These are phyloP conservation scores for Solanum chmielewskii DNA, from an alignment of 257 asterid species.

Conservation along the genomic window DNA sequence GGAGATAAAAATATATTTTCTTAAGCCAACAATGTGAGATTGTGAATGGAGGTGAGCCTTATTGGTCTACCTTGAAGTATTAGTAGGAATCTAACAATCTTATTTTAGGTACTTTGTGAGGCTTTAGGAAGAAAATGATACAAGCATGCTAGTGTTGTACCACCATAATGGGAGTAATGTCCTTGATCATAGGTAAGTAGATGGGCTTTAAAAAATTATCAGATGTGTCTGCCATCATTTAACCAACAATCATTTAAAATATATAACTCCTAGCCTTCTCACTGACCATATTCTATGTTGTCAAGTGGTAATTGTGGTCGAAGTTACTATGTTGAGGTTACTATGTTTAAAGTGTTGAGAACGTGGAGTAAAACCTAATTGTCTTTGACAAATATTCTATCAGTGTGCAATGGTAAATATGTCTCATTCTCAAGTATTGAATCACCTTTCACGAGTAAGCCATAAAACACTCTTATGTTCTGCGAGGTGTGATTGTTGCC, in stretches of 20 bases:
- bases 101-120: background rate
- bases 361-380: background rate
- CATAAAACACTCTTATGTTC: too few relatives aligned
- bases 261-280: background rate
- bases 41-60: too few relatives aligned
- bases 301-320: background rate
- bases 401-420: background rate
- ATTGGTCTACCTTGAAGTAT: background rate
- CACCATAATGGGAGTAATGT: background rate
- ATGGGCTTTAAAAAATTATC: background rate
- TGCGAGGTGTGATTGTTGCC: background rate
- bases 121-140: background rate
- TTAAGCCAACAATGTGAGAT: background rate
- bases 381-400: background rate
- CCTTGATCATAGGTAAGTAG: background rate
- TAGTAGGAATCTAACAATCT: background rate
- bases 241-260: background rate
- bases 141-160: background rate
- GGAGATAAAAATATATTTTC: background rate
- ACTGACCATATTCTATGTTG: background rate
- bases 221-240: background rate
- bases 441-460: background rate
- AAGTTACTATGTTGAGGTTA: background rate
- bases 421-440: background rate
- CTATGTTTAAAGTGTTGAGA: background rate